Conservation (phyloP, 192 early-diverging fungal genomes). For the Glomus cerebriforme region DNA sequence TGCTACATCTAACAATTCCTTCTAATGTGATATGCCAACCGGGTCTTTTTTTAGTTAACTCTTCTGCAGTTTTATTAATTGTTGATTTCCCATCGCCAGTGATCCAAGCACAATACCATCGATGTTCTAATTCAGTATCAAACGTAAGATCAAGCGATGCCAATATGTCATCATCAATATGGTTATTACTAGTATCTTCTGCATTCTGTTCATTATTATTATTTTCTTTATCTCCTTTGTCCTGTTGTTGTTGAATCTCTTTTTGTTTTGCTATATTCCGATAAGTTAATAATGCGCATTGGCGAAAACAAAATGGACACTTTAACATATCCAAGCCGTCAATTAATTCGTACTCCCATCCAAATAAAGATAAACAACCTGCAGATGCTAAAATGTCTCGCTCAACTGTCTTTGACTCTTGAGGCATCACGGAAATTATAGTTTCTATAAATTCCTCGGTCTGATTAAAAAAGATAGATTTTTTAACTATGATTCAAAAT, state of each 20-base stretch:
- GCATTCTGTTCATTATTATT: not conserved
- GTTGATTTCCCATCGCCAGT: constrained; percentile 11
- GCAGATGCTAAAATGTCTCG: not conserved
- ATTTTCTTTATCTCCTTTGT: not conserved
- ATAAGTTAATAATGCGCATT: not conserved
- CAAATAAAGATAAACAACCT: constrained; percentile 25
- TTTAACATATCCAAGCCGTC: not conserved
- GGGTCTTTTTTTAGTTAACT: not conserved
- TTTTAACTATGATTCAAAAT: not conserved
- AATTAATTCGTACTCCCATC: constrained; percentile 14
- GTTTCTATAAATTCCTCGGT: constrained; percentile 26
- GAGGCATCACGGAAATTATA: not conserved
- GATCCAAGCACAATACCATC: constrained; percentile 27
- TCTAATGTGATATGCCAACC: constrained; percentile 28
- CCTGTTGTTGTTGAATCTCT: not conserved
- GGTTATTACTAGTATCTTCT: not conserved
- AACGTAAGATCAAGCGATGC: not conserved
- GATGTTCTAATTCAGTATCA: constrained; percentile 22
- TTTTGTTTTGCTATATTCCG: constrained; percentile 8
- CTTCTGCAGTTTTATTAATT: not conserved
- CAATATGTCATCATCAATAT: not conserved
- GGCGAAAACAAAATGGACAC: constrained; percentile 17
- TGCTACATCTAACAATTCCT: constrained; percentile 28
- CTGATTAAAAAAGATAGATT: not conserved
- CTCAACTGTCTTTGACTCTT: constrained; percentile 2